A percentile compares a stretch with the other conserved stretches of the same genome.
Conservation (phyloP, 305 asterid genomes). For the Striga hermonthica region DNA sequence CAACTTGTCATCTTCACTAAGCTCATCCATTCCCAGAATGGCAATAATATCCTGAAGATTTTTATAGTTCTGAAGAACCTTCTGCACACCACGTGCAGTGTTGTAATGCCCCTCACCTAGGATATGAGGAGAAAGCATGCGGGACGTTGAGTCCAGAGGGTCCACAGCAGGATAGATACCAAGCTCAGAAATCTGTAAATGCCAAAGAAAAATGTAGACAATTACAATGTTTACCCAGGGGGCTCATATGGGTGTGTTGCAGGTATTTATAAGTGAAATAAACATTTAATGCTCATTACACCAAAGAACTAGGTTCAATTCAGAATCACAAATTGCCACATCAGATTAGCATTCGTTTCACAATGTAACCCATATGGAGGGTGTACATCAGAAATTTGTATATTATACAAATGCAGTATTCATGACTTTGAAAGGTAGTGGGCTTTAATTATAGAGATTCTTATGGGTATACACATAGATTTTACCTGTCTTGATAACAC, state of each 20-base stretch:
- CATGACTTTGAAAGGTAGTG: neutral
- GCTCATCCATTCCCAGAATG: conserved; percentile 97
- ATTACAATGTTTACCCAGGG: too few species aligned
- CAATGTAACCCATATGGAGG: too few species aligned
- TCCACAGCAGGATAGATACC: conserved; percentile 98
- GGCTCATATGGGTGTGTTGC: too few species aligned
- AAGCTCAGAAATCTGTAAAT: conserved; percentile 81
- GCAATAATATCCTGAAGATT: conserved; percentile 99
- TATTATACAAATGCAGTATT: neutral
- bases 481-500: conserved; percentile 84
- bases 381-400: too few species aligned
- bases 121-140: conserved; percentile 96
- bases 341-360: too few species aligned
- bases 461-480: neutral
- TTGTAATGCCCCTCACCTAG: conserved; percentile 91
- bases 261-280: too few species aligned
- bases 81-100: conserved; percentile 98
- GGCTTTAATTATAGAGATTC: neutral
- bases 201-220: conserved; percentile 24
- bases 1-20: conserved; percentile 93
- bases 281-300: too few species aligned
- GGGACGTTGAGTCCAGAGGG: conserved; percentile 93
- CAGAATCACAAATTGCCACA: too few species aligned
- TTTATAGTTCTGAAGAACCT: conserved; percentile 88
- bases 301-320: too few species aligned